These are phyloP conservation scores for Leccinum incarnatum DNA, from an alignment of 768 basidiomycete genomes.

Conservation along the genomic window DNA sequence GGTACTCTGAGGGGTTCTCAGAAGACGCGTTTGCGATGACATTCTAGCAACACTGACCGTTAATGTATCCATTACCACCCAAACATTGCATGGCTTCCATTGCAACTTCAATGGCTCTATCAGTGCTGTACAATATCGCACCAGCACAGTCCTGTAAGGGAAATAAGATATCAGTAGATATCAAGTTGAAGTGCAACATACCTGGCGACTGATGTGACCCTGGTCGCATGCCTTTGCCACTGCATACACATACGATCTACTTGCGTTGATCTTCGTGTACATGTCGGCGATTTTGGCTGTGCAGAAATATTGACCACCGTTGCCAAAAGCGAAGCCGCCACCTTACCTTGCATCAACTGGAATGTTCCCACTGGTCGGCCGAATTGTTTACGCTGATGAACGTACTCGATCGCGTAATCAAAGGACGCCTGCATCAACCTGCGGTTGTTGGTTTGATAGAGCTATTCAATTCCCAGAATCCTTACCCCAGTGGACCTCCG, in stretches of 20 bases:
- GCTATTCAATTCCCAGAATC: constrained; percentile 1
- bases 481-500: constrained; percentile 87
- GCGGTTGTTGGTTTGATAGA: constrained; percentile 5
- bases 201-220: constrained; percentile 73
- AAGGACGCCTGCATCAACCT: constrained; percentile 94
- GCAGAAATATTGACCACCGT: background rate
- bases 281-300: constrained; percentile 85
- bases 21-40: background rate
- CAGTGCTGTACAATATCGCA: constrained; percentile 90
- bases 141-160: constrained; percentile 79
- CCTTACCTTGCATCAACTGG: constrained; percentile 91
- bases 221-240: constrained; percentile 87
- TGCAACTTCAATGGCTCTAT: constrained; percentile 87
- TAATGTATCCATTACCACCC: constrained; percentile 95
- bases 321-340: background rate
- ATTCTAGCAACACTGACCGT: constrained; percentile 49
- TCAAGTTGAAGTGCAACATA: constrained; percentile 35
- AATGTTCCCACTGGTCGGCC: constrained; percentile 84
- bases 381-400: constrained; percentile 94
- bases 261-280: constrained; percentile 90
- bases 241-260: constrained; percentile 88
- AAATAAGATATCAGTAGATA: constrained; percentile 6
- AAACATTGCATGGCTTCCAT: constrained; percentile 91
- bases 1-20: constrained; percentile 63
- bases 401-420: constrained; percentile 81